Conservation (phyloP, 2,329 filamentous ascomycete species). For the Clarireedia hainanense region DNA sequence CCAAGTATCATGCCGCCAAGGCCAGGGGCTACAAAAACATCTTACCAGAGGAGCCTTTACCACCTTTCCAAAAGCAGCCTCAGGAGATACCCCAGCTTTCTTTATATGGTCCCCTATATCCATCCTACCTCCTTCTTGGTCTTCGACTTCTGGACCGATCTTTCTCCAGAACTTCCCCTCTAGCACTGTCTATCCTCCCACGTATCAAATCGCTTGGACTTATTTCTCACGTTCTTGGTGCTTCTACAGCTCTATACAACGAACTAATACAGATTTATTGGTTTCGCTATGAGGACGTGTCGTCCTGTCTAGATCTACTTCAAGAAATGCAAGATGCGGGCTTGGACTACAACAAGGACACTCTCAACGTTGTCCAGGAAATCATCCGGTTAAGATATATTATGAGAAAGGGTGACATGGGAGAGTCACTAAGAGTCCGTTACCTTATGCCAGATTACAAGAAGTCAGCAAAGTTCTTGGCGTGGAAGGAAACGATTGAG, state of each 20-base stretch:
- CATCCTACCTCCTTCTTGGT: constrained; percentile 50
- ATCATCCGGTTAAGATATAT: constrained; percentile 15
- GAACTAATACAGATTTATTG: constrained; percentile 55
- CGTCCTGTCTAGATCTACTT: constrained; percentile 19
- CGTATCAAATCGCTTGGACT: constrained; percentile 60
- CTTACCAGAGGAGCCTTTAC: not conserved
- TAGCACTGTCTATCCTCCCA: constrained; percentile 55
- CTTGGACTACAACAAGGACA: constrained; percentile 27
- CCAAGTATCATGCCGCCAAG: too few species aligned
- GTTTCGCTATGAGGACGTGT: constrained; percentile 48
- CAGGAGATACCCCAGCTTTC: not conserved
- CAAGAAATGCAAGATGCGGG: constrained; percentile 28
- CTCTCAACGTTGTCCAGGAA: constrained; percentile 20
- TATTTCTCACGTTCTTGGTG: constrained; percentile 63
- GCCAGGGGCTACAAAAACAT: not conserved
- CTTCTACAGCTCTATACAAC: constrained; percentile 63
- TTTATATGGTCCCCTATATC: constrained; percentile 56
- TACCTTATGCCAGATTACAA: constrained; percentile 27
- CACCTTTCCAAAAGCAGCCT: too few species aligned
- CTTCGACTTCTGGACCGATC: constrained; percentile 47
- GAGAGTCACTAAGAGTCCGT: constrained; percentile 16
- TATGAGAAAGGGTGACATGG: constrained; percentile 15
- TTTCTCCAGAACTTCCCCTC: constrained; percentile 50
- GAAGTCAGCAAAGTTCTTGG: constrained; percentile 12
- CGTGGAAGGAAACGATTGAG: constrained; percentile 22